These are phyloP conservation scores for Debaryomyces fabryi DNA, from an alignment of 1,139 yeast genomes.

Conservation along the genomic window DNA sequence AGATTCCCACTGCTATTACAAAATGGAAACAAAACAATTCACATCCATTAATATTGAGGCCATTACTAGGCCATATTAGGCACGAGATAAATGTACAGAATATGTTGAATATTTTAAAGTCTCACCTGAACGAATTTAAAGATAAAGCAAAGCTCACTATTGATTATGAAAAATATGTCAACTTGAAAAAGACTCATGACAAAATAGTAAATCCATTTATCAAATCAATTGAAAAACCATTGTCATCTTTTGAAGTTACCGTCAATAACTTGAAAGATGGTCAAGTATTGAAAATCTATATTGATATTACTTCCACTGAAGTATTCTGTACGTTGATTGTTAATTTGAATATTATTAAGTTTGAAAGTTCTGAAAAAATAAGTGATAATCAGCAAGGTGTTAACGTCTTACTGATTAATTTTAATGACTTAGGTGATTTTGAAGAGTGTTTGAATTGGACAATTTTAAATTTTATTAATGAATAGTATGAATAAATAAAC, in stretches of 20 bases:
- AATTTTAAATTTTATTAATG: slow-evolving; percentile 35
- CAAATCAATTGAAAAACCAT: slow-evolving; percentile 42
- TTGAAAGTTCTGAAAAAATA: slow-evolving; percentile 32
- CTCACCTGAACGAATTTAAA: slow-evolving; percentile 24
- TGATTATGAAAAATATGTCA: slow-evolving; percentile 28
- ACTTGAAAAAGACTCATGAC: slow-evolving; percentile 21
- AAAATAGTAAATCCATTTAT: slow-evolving; percentile 37
- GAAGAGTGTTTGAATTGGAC: slow-evolving; percentile 73
- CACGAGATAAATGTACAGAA: slow-evolving; percentile 57
- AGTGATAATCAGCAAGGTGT: slow-evolving; percentile 36
- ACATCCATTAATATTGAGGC: slow-evolving; percentile 59
- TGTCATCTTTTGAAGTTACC: slow-evolving; percentile 27
- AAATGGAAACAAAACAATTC: slow-evolving; percentile 53
- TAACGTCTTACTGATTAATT: slow-evolving; percentile 47
- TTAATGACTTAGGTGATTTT: slow-evolving; percentile 62
- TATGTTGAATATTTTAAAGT: slow-evolving; percentile 44
- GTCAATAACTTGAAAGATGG: slow-evolving; percentile 17
- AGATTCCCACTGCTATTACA: slow-evolving; percentile 51
- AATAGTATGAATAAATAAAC: slow-evolving; percentile 11
- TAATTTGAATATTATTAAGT: slow-evolving; percentile 35
- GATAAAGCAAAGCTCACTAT: slow-evolving; percentile 23
- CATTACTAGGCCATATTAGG: slow-evolving; percentile 68
- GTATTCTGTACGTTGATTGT: slow-evolving; percentile 44
- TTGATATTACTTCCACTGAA: slow-evolving; percentile 44
- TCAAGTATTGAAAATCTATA: slow-evolving; percentile 27